Evolutionary conservation across 148 eudicot species (phyloP), one percentile per base, ranked within the genome.

Genomic region (Suaeda aralocaspica): DNA sequence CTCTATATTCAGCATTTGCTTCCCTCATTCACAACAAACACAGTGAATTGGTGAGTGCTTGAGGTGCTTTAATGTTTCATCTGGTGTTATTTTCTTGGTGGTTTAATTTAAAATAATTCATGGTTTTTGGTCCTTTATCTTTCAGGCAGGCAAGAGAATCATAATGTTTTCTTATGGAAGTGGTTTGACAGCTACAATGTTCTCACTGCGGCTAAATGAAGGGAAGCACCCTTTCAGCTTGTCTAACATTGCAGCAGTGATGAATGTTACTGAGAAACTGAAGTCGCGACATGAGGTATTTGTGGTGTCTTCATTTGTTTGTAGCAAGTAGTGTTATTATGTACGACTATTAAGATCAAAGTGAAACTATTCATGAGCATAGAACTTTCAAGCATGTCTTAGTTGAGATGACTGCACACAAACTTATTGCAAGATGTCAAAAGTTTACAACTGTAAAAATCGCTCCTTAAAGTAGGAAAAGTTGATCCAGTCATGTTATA

Each of bases 111-210:
- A n/a, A n/a, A n/a, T 52, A 24, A 18, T 65, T 22, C 22, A 4
- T 64, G 13, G 26, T 21, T 53, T 12, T 76, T 19, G 24, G 10
- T 21, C 42, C 16, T 72, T 72, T 52, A 52, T 48, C 24, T 44
- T 69, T 30, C 75, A 94, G 99, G 88, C 77, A 2, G 99, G 97
- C 11, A 80, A 91, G 66, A 82, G 99, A 74, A 81, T 87, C 25
- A 64, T 94, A 24, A 82, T 94, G 92, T 94, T 94, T 74, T 94
- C 99, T 1, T 94, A 94, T 67, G 99, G 99, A 45, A 94, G 99
- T 80, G 99, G 99, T 34, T 74, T 82, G 67, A 71, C 85, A 26
- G 92, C 99, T 41, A 89, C 99, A 56, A 87, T 94, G 97, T 94
- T 94, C 76, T 94, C 99, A 65, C 74, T 94, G 71, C 82, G 67